Percentiles rank a stretch among this genome's conserved stretches.
Conservation (phyloP, 495 filamentous ascomycete genomes). For the Xylaria grammica region DNA sequence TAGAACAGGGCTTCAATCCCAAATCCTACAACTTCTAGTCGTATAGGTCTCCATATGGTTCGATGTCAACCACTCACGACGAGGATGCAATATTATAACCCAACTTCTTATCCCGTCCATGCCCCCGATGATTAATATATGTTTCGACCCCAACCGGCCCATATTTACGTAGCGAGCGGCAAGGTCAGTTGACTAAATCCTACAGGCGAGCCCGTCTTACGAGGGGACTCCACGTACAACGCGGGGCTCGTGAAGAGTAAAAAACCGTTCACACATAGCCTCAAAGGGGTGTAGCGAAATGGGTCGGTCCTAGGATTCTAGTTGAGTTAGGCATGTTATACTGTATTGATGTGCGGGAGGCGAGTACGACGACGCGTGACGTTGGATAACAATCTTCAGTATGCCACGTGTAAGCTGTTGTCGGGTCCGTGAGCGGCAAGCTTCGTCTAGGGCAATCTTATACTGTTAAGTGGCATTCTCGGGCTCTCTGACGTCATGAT, state of each 20-base stretch:
- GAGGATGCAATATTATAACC: no score
- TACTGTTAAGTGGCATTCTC: no score
- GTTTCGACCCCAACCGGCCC: neutral
- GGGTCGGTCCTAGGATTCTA: neutral
- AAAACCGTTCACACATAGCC: neutral
- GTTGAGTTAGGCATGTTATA: neutral
- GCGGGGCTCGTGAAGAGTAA: conserved; percentile 8
- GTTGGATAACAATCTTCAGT: neutral
- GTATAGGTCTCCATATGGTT: no score
- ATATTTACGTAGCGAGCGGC: neutral
- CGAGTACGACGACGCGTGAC: neutral
- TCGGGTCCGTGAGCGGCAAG: no score
- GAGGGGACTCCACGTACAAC: neutral
- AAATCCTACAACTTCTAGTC: no score
- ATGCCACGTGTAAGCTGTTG: no score
- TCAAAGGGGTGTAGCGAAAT: neutral
- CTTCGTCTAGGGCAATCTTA: no score
- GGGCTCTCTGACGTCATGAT: neutral
- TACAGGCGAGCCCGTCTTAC: neutral
- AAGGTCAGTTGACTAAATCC: neutral
- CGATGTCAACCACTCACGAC: no score
- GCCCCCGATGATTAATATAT: neutral
- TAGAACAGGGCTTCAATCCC: neutral
- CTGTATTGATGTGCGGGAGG: neutral
- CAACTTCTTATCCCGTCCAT: neutral